These are phyloP conservation scores for Misopates orontium DNA, from an alignment of 257 asterid species.

Conservation along the genomic window DNA sequence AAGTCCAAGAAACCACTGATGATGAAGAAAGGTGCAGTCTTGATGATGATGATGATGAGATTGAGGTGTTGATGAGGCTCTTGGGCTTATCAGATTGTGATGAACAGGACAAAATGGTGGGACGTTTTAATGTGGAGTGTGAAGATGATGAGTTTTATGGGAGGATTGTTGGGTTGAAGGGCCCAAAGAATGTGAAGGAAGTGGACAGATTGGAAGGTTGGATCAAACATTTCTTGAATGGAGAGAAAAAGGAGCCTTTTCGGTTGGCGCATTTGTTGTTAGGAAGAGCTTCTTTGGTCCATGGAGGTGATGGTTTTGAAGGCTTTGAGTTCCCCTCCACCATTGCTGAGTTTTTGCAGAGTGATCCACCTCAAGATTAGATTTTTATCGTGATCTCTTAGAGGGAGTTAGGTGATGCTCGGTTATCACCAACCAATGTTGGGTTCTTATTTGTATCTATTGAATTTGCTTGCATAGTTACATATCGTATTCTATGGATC, in stretches of 20 bases:
- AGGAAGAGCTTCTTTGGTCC: constrained; percentile 52
- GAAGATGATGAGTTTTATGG: constrained; percentile 54
- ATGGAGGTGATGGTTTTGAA: constrained; percentile 38
- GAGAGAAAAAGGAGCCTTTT: constrained; percentile 49
- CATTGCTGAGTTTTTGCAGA: constrained; percentile 54
- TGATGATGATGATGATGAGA: constrained; percentile 48
- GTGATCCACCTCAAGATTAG: constrained; percentile 51
- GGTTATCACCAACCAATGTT: no score
- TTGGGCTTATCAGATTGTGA: constrained; percentile 37
- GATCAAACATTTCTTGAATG: constrained; percentile 47
- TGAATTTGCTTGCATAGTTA: no score
- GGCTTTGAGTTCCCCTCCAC: constrained; percentile 53
- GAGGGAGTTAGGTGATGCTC: no score
- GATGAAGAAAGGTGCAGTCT: constrained; percentile 28
- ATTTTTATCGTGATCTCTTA: no score
- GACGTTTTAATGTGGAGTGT: constrained; percentile 25
- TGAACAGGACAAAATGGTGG: constrained; percentile 17
- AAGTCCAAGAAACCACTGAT: constrained; percentile 8
- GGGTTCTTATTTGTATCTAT: no score
- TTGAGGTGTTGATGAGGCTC: constrained; percentile 50
- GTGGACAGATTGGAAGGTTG: constrained; percentile 50
- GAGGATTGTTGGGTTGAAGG: constrained; percentile 54
- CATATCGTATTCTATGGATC: no score
- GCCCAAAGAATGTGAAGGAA: constrained; percentile 54
- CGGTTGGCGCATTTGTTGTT: constrained; percentile 59